These are phyloP conservation scores for Fusarium compactum DNA, from an alignment of 2,329 filamentous ascomycete species.

Conservation along the genomic window DNA sequence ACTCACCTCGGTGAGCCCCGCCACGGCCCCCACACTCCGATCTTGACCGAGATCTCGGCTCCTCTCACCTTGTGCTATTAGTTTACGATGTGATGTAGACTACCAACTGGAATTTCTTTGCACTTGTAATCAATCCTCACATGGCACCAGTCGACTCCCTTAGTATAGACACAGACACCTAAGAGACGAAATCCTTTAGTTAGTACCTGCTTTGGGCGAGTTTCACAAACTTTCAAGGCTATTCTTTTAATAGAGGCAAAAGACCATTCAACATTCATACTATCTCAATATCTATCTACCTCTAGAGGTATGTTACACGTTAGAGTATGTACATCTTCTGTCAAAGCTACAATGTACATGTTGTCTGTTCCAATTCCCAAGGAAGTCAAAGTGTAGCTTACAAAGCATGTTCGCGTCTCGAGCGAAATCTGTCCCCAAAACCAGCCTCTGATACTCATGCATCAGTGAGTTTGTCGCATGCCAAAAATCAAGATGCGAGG, in stretches of 20 bases:
- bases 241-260: neutral
- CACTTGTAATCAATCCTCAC: neutral
- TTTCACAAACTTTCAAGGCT: neutral
- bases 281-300: neutral
- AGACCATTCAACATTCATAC: neutral
- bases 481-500: neutral
- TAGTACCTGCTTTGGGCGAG: neutral
- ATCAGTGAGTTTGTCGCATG: neutral
- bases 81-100: too few species aligned
- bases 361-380: neutral
- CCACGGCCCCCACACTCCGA: slow-evolving; percentile 35
- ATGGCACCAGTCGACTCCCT: neutral
- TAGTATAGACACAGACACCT: neutral
- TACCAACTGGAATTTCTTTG: neutral
- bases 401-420: neutral
- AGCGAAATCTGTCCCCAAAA: neutral
- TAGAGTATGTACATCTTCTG: neutral
- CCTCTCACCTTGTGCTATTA: neutral
- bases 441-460: neutral
- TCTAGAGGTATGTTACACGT: neutral
- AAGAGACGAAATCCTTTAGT: neutral
- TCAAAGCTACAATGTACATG: neutral
- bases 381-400: neutral
- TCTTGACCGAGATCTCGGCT: slow-evolving; percentile 28
- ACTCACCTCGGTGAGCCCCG: slow-evolving; percentile 50